Percentiles rank a stretch among this genome's conserved stretches.
phyloP scores from a whole-genome alignment of 169 alveolate species.

The Eimeria brunetti region DNA sequence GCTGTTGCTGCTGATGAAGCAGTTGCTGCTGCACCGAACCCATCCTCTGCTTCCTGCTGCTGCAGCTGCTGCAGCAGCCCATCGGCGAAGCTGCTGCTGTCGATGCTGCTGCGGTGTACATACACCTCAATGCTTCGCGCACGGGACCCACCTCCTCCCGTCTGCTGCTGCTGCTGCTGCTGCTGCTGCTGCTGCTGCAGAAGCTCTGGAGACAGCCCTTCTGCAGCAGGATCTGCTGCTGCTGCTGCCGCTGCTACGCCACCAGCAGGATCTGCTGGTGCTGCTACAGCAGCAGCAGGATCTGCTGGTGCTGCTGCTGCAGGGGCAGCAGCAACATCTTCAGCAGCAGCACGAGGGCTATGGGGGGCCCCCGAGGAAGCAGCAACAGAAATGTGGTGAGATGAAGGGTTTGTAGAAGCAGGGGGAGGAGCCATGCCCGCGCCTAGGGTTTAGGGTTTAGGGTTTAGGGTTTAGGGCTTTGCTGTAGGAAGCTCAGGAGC shows the following conservation, averaged over 20 bases:
- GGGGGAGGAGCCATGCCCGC: neutral
- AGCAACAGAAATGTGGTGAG: neutral
- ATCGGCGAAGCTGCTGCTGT: constrained; percentile 1
- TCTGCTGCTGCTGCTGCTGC: constrained; percentile 21
- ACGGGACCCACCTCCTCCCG: neutral
- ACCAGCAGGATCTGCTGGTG: no score
- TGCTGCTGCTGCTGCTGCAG: constrained; percentile 22
- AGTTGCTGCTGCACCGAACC: neutral
- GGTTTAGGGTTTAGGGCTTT: constrained; percentile 4
- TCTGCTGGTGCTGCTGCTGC: constrained; percentile 13
- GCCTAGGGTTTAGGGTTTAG: constrained; percentile 23
- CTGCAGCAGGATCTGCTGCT: neutral
- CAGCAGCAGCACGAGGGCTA: neutral
- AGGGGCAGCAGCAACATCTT: neutral
- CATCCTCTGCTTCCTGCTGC: constrained; percentile 2
- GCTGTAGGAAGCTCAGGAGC: no score
- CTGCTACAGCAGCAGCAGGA: neutral
- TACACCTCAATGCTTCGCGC: neutral
- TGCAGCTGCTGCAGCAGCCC: constrained; percentile 4
- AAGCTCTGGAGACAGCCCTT: no score
- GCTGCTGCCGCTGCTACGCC: neutral
- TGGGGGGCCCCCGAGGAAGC: neutral
- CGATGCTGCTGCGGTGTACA: constrained; percentile 3
- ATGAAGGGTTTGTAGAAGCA: neutral
- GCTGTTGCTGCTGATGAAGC: neutral